Conservation (phyloP, 1,284 basidiomycete genomes). For the Farysia itapuensis region DNA sequence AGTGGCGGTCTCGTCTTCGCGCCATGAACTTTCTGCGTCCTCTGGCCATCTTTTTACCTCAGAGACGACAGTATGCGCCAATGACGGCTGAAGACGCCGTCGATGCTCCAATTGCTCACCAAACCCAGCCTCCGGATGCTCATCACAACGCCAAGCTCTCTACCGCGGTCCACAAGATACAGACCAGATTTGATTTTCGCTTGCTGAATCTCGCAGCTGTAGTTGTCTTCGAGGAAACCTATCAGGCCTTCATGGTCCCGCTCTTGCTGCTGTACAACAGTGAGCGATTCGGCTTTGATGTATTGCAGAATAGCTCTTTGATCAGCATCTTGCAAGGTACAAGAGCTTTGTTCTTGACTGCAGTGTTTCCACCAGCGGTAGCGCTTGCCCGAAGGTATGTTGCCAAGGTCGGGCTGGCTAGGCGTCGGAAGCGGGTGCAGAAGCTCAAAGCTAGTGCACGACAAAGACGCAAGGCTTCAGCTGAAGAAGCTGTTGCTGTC, state of each 20-base stretch:
- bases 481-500: background rate
- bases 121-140: background rate
- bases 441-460: slow-evolving; percentile 19
- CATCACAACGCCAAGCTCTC: slow-evolving; percentile 8
- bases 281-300: slow-evolving; percentile 44
- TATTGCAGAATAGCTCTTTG: slow-evolving; percentile 51
- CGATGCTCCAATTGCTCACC: slow-evolving; percentile 9
- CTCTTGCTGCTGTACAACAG: slow-evolving; percentile 52
- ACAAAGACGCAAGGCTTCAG: slow-evolving; percentile 2
- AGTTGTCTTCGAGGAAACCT: slow-evolving; percentile 48
- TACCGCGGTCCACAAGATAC: slow-evolving; percentile 12
- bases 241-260: slow-evolving; percentile 52
- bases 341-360: slow-evolving; percentile 42
- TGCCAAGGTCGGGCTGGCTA: slow-evolving; percentile 21
- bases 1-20: slow-evolving; percentile 29
- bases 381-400: slow-evolving; percentile 32
- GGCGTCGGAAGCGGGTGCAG: slow-evolving; percentile 11
- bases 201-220: slow-evolving; percentile 43
- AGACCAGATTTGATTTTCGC: slow-evolving; percentile 34
- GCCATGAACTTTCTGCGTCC: slow-evolving; percentile 45
- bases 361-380: slow-evolving; percentile 45
- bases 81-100: slow-evolving; percentile 19
- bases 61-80: slow-evolving; percentile 13
- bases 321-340: slow-evolving; percentile 46
- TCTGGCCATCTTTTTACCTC: slow-evolving; percentile 41